phyloP scores from a whole-genome alignment of 2,329 filamentous ascomycete species.

The Aureobasidium sp. region DNA sequence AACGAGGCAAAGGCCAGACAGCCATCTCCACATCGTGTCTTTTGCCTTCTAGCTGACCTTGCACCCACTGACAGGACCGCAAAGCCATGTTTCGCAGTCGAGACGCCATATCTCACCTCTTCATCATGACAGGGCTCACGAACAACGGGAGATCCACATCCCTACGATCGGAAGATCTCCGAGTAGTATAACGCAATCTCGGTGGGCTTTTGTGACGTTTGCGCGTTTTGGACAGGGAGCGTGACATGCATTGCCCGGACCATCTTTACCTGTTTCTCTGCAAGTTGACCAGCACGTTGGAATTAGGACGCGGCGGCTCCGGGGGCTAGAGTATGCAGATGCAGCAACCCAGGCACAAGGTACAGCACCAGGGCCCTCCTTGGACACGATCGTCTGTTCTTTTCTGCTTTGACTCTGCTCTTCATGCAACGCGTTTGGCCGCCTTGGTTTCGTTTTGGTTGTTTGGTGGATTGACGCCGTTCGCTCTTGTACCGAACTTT shows the following conservation, averaged over 20 bases:
- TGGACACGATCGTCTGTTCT: slow-evolving; percentile 4
- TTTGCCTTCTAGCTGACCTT: not conserved
- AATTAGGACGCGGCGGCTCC: slow-evolving; percentile 7
- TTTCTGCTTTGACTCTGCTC: not conserved
- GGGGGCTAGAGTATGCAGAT: slow-evolving; percentile 10
- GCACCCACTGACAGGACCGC: not conserved
- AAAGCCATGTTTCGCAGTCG: slow-evolving; percentile 3
- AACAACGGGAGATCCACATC: slow-evolving; percentile 1
- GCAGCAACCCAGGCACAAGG: slow-evolving; percentile 13
- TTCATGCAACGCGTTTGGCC: not conserved
- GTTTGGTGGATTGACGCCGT: not conserved
- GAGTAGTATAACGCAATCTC: slow-evolving; percentile 3
- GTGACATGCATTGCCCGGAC: slow-evolving; percentile 9
- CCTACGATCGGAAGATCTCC: not conserved
- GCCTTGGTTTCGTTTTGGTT: not conserved
- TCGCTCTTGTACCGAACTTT: not conserved
- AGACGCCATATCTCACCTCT: not conserved
- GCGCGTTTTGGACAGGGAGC: not conserved
- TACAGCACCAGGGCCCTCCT: slow-evolving; percentile 1
- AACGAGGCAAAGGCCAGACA: slow-evolving; percentile 1
- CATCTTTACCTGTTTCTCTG: slow-evolving; percentile 2
- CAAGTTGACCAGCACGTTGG: slow-evolving; percentile 7
- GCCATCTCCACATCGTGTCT: slow-evolving; percentile 9
- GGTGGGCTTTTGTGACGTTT: not conserved
- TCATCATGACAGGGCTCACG: slow-evolving; percentile 1